Evolutionary conservation across 176 grass and related monocot genomes (phyloP).

Genomic region (Luzula sylvatica): DNA sequence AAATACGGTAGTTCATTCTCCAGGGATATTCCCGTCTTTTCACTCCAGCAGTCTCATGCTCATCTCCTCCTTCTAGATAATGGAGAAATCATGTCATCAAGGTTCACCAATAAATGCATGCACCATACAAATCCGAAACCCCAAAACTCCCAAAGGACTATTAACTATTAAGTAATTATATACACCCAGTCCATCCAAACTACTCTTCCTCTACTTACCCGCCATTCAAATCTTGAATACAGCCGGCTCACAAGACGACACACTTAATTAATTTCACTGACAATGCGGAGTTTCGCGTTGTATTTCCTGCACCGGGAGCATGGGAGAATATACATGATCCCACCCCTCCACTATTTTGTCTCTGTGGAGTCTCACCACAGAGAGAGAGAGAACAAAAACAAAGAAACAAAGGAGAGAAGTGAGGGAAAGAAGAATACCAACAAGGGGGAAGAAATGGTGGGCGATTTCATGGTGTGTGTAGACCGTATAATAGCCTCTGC

Average conservation of each 20-base stretch:
- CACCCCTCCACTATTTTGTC: slow-evolving; percentile 13
- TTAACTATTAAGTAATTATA: background rate
- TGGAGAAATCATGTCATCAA: background rate
- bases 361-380: background rate
- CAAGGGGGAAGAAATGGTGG: slow-evolving; percentile 12
- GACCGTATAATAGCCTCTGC: slow-evolving; percentile 34
- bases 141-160: background rate
- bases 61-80: slow-evolving; percentile 8
- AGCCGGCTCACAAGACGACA: background rate
- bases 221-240: background rate
- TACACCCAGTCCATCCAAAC: background rate
- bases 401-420: background rate
- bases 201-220: background rate
- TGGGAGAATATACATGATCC: background rate
- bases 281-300: background rate
- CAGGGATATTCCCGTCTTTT: slow-evolving; percentile 7
- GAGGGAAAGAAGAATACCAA: slow-evolving; percentile 1
- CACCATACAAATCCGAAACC: background rate
- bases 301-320: background rate
- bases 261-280: background rate
- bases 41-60: background rate
- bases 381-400: slow-evolving; percentile 5
- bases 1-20: slow-evolving; percentile 1
- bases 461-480: slow-evolving; percentile 39
- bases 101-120: background rate